A percentile compares a stretch with the other conserved stretches of the same genome.
Evolutionary conservation across 306 rosid species (phyloP).

Genomic region (Arachis hypogaea): DNA sequence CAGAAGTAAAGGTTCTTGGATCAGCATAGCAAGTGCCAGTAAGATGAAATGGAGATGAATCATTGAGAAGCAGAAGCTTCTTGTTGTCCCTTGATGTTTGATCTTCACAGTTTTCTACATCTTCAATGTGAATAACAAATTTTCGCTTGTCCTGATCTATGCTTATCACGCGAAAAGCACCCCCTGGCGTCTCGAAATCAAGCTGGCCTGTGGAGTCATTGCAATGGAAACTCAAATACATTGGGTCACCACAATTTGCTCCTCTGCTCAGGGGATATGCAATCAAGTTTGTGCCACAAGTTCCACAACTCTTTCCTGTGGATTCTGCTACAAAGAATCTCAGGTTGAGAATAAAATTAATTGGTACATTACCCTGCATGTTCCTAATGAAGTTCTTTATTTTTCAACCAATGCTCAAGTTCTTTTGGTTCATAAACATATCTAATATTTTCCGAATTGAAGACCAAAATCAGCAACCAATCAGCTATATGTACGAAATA

Average conservation of each 20-base stretch:
- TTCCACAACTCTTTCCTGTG: slow-evolving; percentile 55
- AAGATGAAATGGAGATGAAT: slow-evolving; percentile 63
- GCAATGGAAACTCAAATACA: slow-evolving; percentile 61
- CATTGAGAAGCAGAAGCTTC: slow-evolving; percentile 48
- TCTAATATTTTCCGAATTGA: background rate
- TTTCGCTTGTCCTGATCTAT: slow-evolving; percentile 50
- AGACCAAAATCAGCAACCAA: no score
- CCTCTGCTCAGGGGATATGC: slow-evolving; percentile 81
- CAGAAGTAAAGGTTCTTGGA: slow-evolving; percentile 45
- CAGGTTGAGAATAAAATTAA: background rate
- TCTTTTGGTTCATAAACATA: background rate
- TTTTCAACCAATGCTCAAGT: background rate
- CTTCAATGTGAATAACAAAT: slow-evolving; percentile 51
- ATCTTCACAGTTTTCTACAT: slow-evolving; percentile 47
- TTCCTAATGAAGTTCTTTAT: slow-evolving; percentile 4
- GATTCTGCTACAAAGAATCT: slow-evolving; percentile 54
- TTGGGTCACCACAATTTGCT: slow-evolving; percentile 65
- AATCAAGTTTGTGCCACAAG: slow-evolving; percentile 77
- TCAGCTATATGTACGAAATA: no score
- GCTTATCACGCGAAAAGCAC: slow-evolving; percentile 56
- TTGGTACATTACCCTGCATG: background rate
- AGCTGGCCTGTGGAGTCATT: slow-evolving; percentile 59
- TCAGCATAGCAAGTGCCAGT: slow-evolving; percentile 53
- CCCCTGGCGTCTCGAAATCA: slow-evolving; percentile 51
- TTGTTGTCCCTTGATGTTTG: slow-evolving; percentile 34